Conservation (phyloP, 257 asterid species). For the Cordia subcordata region DNA sequence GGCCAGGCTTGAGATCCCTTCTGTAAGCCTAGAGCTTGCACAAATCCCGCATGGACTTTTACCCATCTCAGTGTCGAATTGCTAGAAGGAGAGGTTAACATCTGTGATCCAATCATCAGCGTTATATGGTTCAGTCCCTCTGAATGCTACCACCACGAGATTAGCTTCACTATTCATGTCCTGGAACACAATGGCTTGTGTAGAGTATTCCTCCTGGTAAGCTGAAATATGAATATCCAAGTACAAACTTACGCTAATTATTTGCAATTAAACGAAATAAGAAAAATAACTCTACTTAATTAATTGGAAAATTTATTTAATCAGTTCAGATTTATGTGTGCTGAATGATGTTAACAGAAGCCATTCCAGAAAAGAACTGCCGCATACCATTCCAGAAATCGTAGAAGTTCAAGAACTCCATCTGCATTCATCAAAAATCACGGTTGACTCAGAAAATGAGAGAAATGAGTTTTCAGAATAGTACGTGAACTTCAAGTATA, state of each 20-base stretch:
- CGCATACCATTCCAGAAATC: conserved; percentile 58
- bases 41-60: conserved; percentile 54
- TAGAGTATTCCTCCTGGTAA: conserved; percentile 30
- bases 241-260: conserved; percentile 2
- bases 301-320: too few relatives aligned
- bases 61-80: conserved; percentile 43
- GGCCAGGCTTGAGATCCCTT: conserved; percentile 53
- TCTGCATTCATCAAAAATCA: conserved; percentile 27
- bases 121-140: conserved; percentile 57
- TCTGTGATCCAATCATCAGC: conserved; percentile 55
- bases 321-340: too few relatives aligned
- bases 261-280: too few relatives aligned
- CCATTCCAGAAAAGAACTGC: not conserved
- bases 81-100: conserved; percentile 59
- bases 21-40: conserved; percentile 62
- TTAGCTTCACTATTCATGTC: conserved; percentile 26
- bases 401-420: conserved; percentile 53
- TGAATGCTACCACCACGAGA: conserved; percentile 48
- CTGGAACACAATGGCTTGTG: conserved; percentile 46
- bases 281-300: too few relatives aligned
- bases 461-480: too few relatives aligned
- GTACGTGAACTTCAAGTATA: too few relatives aligned
- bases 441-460: not conserved
- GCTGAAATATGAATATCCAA: conserved; percentile 12
- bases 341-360: too few relatives aligned